phyloP scores from a whole-genome alignment of 1,284 basidiomycete species.

The Naganishia sp. region DNA sequence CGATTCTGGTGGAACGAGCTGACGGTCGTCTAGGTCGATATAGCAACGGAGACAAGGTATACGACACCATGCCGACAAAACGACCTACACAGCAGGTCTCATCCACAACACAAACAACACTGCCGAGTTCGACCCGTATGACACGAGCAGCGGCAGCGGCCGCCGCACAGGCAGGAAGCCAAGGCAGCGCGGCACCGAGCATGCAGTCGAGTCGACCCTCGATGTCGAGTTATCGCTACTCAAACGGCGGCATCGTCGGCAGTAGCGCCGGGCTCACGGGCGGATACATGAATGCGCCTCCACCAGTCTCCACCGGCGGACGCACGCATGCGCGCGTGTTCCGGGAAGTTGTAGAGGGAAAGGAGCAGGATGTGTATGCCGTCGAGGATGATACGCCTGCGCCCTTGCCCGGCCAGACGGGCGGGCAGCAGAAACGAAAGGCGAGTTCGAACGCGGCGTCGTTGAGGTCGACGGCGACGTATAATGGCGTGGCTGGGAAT shows the following conservation, averaged over 20 bases:
- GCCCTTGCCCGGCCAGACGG: constrained; percentile 14
- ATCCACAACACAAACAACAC: constrained; percentile 2
- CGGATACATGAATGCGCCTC: constrained; percentile 13
- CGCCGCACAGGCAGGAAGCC: constrained; percentile 13
- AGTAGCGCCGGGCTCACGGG: constrained; percentile 1
- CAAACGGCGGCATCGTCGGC: constrained; percentile 1
- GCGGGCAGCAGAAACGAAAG: constrained; percentile 17
- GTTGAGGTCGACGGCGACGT: constrained; percentile 25
- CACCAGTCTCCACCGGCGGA: neutral
- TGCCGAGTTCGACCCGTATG: constrained; percentile 2
- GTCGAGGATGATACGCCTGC: constrained; percentile 24
- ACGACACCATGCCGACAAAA: constrained; percentile 23
- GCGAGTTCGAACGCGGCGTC: constrained; percentile 19
- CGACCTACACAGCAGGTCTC: neutral
- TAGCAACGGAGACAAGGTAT: constrained; percentile 5
- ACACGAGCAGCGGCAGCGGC: constrained; percentile 15
- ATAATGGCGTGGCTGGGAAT: constrained; percentile 13
- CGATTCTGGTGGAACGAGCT: neutral
- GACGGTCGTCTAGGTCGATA: constrained; percentile 11
- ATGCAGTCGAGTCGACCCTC: constrained; percentile 26
- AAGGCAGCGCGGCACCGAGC: constrained; percentile 18
- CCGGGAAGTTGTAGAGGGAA: constrained; percentile 19
- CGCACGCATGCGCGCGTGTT: constrained; percentile 10
- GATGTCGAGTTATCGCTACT: constrained; percentile 20
- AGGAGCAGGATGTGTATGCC: constrained; percentile 13